Evolutionary conservation across 768 basidiomycete genomes (phyloP), one percentile per base, ranked within the genome.

Genomic region (Lentinula detonsa): DNA sequence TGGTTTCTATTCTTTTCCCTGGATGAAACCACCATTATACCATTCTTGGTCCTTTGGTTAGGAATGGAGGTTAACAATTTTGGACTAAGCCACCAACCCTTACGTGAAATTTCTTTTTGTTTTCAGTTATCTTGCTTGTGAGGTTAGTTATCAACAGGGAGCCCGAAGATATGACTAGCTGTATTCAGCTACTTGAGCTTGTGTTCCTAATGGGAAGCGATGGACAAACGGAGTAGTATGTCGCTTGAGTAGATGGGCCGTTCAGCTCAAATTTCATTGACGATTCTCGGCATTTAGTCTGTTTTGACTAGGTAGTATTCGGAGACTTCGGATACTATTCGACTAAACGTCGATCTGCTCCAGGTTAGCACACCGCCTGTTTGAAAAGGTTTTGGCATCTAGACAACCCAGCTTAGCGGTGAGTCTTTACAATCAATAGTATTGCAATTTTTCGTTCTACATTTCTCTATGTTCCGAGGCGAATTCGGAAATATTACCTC

Each of bases 281-380:
- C 37, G 10, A 37, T 21, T 52, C 15, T 15, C 50, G 50, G 50
- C 50, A 52, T 52, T 48, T 48, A 48, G 46, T 48, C 18, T 8
- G 13, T n/a, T 5, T 5, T 43, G 42, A 21, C 21, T 48, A 48
- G 46, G 21, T 33, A 34, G 50, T 51, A 51, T 35, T 35, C 34
- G 50, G 50, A 31, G 11, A 13, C 13, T 51, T 51, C 50, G 50
- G 50, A 34, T 51, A 51, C 11, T 51, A 35, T 49, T 49, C 48
- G 28, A 49, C 9, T 31, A n/a, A 31, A 49, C 31, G 34, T 51
- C 34, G 28, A 40, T 54, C 53, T 40, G 18, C 37, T 37, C 37
- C 53, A 40, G 18, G n/a, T 13, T 33, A 54, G 34, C 53, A 54
- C 53, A 54, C 53, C 23, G 53, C 53, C 53, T 54, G 50, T n/a